A percentile compares a stretch with the other conserved stretches of the same genome.
These are phyloP conservation scores for Candida berthetii DNA, from an alignment of 805 yeast species.

Conservation along the genomic window DNA sequence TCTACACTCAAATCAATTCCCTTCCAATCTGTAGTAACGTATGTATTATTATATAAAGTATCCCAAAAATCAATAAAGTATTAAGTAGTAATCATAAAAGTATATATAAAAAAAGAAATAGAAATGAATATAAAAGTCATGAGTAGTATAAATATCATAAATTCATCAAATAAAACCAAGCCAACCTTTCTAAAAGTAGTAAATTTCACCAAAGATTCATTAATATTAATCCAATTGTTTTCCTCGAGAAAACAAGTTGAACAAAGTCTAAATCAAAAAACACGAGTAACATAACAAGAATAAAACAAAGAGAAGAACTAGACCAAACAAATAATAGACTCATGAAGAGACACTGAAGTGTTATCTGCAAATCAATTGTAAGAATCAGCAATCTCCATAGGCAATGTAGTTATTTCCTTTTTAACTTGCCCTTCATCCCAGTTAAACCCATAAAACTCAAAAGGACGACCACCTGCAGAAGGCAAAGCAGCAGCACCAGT, in stretches of 20 bases:
- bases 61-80: background rate
- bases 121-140: background rate
- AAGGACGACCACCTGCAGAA: background rate
- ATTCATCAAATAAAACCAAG: background rate
- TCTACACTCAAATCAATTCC: no score
- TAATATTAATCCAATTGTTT: no score
- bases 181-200: background rate
- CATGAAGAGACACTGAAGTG: background rate
- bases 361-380: background rate
- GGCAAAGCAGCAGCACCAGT: background rate
- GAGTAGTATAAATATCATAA: background rate
- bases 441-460: slow-evolving; percentile 1
- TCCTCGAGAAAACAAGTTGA: no score
- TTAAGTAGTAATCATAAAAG: no score
- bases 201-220: background rate
- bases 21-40: no score
- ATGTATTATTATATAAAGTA: background rate
- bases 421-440: slow-evolving; percentile 1
- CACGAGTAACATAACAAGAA: no score
- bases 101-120: no score
- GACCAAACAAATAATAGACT: background rate
- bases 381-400: background rate
- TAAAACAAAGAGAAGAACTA: background rate
- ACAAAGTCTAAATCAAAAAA: no score
- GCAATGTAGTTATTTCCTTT: background rate